Evolutionary conservation across 345 rosid species (phyloP).

Genomic region (Pelargonium nanum): DNA sequence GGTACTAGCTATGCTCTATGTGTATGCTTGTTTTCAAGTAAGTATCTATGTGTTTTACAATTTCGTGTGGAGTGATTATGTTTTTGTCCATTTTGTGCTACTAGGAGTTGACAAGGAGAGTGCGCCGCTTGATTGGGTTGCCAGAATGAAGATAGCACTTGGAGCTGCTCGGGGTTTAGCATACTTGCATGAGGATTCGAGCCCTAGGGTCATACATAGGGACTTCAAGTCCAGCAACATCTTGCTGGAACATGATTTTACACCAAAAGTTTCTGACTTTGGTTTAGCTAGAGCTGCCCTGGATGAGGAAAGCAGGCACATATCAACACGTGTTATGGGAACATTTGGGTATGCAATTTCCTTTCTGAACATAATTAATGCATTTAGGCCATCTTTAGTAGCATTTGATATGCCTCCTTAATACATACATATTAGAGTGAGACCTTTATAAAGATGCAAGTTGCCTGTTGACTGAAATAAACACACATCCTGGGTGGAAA

Average conservation of each 20-base stretch:
- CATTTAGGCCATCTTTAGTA: neutral
- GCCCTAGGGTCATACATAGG: slow-evolving; percentile 91
- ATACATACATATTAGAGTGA: too few species aligned
- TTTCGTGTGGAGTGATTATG: slow-evolving; percentile 3
- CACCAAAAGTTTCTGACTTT: slow-evolving; percentile 90
- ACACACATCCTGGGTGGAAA: too few species aligned
- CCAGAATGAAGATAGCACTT: slow-evolving; percentile 87
- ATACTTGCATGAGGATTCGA: slow-evolving; percentile 92
- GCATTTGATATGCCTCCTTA: too few species aligned
- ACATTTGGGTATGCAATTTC: slow-evolving; percentile 68
- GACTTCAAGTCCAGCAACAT: slow-evolving; percentile 97
- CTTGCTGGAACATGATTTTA: slow-evolving; percentile 80
- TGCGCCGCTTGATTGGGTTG: slow-evolving; percentile 77
- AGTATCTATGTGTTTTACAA: neutral
- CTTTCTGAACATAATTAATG: neutral
- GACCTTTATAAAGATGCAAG: too few species aligned
- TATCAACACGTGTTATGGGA: slow-evolving; percentile 97
- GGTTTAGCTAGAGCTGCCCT: slow-evolving; percentile 90
- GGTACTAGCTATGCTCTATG: slow-evolving; percentile 27
- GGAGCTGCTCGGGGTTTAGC: slow-evolving; percentile 96
- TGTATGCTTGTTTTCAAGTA: neutral
- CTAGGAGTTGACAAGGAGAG: slow-evolving; percentile 67
- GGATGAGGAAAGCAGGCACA: slow-evolving; percentile 81
- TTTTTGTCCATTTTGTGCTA: slow-evolving; percentile 4
- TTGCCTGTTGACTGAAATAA: too few species aligned